Evolutionary conservation across 2,329 filamentous ascomycete genomes (phyloP), one percentile per base, ranked within the genome.

Genomic region (Penicillium aurantiogriseum): DNA sequence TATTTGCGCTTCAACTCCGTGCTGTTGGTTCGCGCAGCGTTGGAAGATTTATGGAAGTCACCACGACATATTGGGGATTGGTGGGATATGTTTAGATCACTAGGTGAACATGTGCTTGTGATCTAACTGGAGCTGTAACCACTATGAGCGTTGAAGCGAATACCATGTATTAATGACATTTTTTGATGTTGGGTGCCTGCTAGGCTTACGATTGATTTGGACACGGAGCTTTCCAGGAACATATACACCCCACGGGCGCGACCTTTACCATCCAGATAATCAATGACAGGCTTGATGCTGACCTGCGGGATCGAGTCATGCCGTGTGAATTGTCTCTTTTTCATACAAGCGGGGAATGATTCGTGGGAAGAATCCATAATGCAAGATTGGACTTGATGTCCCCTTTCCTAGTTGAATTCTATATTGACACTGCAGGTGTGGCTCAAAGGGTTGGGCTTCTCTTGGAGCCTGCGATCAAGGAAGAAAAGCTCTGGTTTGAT

Each of bases 341-440:
- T 5, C 67, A 68, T 56, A 60, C 54, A 13, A 63, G 50, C 13
- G 62, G 62, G 1, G 62, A 68, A 9, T 68, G 60, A 40, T 68
- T 68, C 17, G 42, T 67, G 2, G 60, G 52, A 4, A 43, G 27
- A 10, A 15, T 54, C 7, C 44, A 43, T 8, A 38, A 19, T 8
- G 4, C 3, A 49, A 21, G 27, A 6, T 11, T 27, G 1, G 13
- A 42, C 15, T 29, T 49, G 9, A 10, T 61, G n/a, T 31, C 25
- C 3, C 48, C 58, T 0, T 55, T 62, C 6, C 17, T 47, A 10
- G 57, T 56, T 3, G 60, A 67, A 35, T 68, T 67, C 17, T 48
- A 59, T 9, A 43, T 68, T 10, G 48, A 59, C 35, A 19, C 38
- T 5, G 48, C 39, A 2, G 65, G 63, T 4, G 4, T 17, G 0